Percentiles rank a stretch among this genome's conserved stretches.
Evolutionary conservation across 345 rosid genomes (phyloP).

Genomic region (Adansonia digitata): DNA sequence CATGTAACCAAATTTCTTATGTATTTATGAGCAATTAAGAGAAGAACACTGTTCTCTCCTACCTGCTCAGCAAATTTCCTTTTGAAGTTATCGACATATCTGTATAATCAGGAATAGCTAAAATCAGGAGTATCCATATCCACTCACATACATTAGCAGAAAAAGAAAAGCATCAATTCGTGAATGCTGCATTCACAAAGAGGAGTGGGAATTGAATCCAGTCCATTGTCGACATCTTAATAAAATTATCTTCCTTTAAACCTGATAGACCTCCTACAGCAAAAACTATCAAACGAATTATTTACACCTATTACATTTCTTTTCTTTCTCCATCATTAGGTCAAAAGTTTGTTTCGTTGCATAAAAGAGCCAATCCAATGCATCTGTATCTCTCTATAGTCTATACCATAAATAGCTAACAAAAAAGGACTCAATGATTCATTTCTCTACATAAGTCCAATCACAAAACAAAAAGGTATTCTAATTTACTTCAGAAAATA

Average conservation of each 20-base stretch:
- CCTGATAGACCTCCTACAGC: background rate
- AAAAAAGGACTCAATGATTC: background rate
- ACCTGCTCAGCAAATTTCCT: conserved; percentile 93
- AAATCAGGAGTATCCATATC: conserved; percentile 23
- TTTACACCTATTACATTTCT: background rate
- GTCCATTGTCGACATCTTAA: background rate
- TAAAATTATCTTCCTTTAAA: background rate
- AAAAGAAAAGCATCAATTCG: background rate
- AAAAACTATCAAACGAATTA: background rate
- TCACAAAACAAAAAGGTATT: background rate
- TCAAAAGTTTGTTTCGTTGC: background rate
- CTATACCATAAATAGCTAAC: background rate
- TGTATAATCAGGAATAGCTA: conserved; percentile 37
- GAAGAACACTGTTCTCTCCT: conserved; percentile 9
- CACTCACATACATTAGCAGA: background rate
- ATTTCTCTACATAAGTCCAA: background rate
- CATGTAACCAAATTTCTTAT: background rate
- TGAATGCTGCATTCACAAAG: background rate
- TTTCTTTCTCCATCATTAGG: background rate
- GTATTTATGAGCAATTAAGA: background rate
- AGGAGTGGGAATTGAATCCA: background rate
- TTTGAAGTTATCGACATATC: conserved; percentile 67
- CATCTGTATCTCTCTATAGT: background rate
- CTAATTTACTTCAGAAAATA: background rate
- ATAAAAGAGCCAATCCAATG: background rate